Evolutionary conservation across 805 yeast genomes (phyloP), one percentile per base, ranked within the genome.

Genomic region (Saccharomyces paradoxus): DNA sequence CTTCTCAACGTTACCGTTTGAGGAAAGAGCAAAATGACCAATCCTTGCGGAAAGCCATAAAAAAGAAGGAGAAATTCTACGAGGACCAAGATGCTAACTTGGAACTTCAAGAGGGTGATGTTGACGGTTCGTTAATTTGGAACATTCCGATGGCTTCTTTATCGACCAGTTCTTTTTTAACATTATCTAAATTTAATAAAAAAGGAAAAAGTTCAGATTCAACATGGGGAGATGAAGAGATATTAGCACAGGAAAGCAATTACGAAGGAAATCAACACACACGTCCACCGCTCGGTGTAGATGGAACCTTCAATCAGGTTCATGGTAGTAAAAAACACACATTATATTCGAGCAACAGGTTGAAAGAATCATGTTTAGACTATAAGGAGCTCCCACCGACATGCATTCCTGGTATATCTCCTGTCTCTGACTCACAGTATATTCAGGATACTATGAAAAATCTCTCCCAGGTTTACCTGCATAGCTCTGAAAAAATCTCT

Each of bases 71-170:
- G 51, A 62, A 70, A 52, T 67, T 60, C 52, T 71, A 67, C 57
- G 74, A 73, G 17, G 70, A 71, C 22, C 63, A 28, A 24, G 51
- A 50, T 31, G 32, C 17, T 41, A 48, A 50, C 13, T 30, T 53
- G 4, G 60, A 59, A 31, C 51, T 58, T 21, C 56, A 57, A 24
- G 63, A 63, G n/a, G 51, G 73, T 53, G 74, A 73, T 21, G 68
- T 71, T 29, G 74, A 69, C 41, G 74, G 72, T 49, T 65, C 74
- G 0, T 51, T 72, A 12, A 74, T 78, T 52, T 80, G 78, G 74
- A 79, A 80, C 58, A 80, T 80, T 3, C 84, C 84, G 2, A 70
- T 72, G 58, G 77, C 83, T 1, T 63, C 68, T 4, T 50, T 58
- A 44, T 62, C 67, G 17, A 65, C 67, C 2, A 61, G 55, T 41